Evolutionary conservation across 805 yeast species (phyloP).

Genomic region (Sugiyamaella floridensis): DNA sequence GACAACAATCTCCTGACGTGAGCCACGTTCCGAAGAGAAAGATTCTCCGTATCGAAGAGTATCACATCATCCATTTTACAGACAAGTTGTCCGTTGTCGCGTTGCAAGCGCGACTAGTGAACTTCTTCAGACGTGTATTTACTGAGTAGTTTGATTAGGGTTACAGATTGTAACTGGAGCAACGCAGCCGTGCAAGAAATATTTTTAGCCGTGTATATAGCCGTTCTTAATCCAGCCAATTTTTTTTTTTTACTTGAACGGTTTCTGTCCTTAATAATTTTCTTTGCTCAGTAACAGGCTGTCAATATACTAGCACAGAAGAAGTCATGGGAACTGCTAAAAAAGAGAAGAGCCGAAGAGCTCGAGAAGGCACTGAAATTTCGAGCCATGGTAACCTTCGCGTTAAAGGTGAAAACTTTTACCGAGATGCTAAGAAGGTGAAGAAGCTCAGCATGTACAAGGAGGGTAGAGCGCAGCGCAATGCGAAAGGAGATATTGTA

Average conservation of each 20-base stretch:
- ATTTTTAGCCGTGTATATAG: not conserved
- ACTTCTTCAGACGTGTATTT: too few relatives aligned
- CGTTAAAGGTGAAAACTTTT: constrained; percentile 95
- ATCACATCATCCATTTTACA: not conserved
- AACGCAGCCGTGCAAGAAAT: not conserved
- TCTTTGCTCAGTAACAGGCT: not conserved
- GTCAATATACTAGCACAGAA: not conserved
- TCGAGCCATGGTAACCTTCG: constrained; percentile 83
- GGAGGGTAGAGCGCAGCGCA: constrained; percentile 79
- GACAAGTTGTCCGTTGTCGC: not conserved
- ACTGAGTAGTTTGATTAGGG: not conserved
- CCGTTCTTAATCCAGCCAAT: not conserved
- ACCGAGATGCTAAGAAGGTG: constrained; percentile 84
- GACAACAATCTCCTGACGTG: not conserved
- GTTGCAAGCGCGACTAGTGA: too few relatives aligned
- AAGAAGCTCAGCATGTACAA: constrained; percentile 89
- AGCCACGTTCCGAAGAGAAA: not conserved
- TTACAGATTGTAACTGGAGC: not conserved
- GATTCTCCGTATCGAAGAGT: not conserved
- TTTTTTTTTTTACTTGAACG: too few relatives aligned
- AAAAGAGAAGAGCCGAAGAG: constrained; percentile 83
- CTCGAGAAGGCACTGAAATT: constrained; percentile 62
- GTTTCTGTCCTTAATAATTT: not conserved
- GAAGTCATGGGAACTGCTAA: constrained; percentile 79
- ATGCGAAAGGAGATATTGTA: constrained; percentile 79